Base-by-base conservation (phyloP, 805 yeast genomes). In the Yarrowia porcina region DNA sequence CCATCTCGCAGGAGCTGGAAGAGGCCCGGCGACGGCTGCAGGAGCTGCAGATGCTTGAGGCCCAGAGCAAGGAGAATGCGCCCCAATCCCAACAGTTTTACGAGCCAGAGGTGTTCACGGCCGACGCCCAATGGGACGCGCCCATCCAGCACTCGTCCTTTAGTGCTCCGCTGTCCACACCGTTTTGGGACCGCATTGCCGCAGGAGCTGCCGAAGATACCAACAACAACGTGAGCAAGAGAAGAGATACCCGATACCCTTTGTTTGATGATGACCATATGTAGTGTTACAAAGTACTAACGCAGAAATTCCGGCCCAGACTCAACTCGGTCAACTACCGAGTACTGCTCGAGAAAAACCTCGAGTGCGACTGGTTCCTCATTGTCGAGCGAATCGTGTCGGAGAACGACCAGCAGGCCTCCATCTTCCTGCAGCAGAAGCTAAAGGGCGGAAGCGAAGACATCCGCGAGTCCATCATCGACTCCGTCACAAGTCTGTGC, bases 371-470 rank as follows among this genome's bases (percentile, higher is more conserved):
- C 64, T 72, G 75, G 75, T 65, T 54, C 47, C 57, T 67, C 32
- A 67, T 75, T 41, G 73, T 75, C 15, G 72, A 73, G 27, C 62
- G 70, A 33, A 75, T 75, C 38, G 71, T 75, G n/a, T 39, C 62
- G 21, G 67, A 68, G 38, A 69, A 75, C 54, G 80, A 77, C 63
- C 80, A 77, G 66, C 77, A 73, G 64, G 77, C 80, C 7, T 77
- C 80, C 10, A 68, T 77, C 4, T 75, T 73, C 59, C 64, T 77
- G 32, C 80, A 77, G 68, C 78, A 76, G 63, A 73, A 76, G 60
- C 71, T 77, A 33, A 72, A 71, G 56, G 64, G 66, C 4, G 70
- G 75, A 13, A 63, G 68, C 21, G 65, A 67, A 1, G 73, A 65
- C 17, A 76, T 75, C 57, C 71, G 67, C 41, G 69, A 68, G 20